These are phyloP conservation scores for Isoetes taiwanensis DNA, from an alignment of 75 land plant species.

Conservation along the genomic window DNA sequence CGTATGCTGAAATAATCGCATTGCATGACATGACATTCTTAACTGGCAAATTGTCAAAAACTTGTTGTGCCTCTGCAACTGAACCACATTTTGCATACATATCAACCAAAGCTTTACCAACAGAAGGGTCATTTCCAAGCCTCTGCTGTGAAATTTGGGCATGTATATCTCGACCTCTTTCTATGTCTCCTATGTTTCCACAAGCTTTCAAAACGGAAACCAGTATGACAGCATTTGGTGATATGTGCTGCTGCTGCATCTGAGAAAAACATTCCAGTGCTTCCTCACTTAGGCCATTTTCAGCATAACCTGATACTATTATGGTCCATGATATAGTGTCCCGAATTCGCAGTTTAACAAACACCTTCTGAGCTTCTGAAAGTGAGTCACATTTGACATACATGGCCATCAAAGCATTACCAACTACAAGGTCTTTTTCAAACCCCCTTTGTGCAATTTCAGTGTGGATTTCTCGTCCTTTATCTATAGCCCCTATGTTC, in stretches of 20 bases:
- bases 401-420: neutral
- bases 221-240: neutral
- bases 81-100: constrained; percentile 11
- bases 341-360: neutral
- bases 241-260: neutral
- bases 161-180: neutral
- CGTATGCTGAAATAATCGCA: constrained; percentile 17
- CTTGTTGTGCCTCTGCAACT: neutral
- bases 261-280: neutral
- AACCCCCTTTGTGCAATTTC: too few relatives aligned
- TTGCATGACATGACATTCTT: constrained; percentile 19
- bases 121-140: neutral
- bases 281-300: neutral
- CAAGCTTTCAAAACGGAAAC: neutral
- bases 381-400: neutral
- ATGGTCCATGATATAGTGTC: neutral
- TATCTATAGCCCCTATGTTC: constrained; percentile 8
- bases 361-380: neutral
- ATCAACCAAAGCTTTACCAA: neutral
- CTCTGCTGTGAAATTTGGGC: neutral
- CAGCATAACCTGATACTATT: neutral
- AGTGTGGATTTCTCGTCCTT: constrained; percentile 10
- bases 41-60: constrained; percentile 3
- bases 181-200: too few relatives aligned
- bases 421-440: neutral